Percentiles rank a stretch among this genome's conserved stretches.
phyloP scores from a whole-genome alignment of 768 basidiomycete genomes.

The Pleurotus citrinopileatus region DNA sequence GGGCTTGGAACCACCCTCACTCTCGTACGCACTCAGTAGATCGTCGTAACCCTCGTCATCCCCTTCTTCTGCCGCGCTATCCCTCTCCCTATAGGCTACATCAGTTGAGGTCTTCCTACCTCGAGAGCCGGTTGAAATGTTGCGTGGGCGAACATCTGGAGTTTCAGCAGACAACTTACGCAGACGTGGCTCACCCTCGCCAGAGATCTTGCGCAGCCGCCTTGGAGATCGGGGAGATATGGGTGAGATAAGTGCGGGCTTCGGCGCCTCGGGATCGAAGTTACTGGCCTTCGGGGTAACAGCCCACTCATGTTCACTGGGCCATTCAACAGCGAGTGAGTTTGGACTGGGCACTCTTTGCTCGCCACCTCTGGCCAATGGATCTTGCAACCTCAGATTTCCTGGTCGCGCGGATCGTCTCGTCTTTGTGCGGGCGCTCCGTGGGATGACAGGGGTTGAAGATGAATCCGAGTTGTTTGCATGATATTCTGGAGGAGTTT shows the following conservation, averaged over 20 bases:
- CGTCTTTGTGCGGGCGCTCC: slow-evolving; percentile 50
- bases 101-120: slow-evolving; percentile 46
- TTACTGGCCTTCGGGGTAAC: slow-evolving; percentile 56
- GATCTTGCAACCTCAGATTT: slow-evolving; percentile 44
- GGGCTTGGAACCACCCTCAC: slow-evolving; percentile 48
- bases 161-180: slow-evolving; percentile 32
- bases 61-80: slow-evolving; percentile 73
- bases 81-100: slow-evolving; percentile 36
- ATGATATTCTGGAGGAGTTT: slow-evolving; percentile 25
- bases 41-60: slow-evolving; percentile 80
- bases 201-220: slow-evolving; percentile 39
- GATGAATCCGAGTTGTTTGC: slow-evolving; percentile 52
- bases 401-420: slow-evolving; percentile 44
- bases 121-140: slow-evolving; percentile 37
- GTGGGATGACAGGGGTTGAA: slow-evolving; percentile 28
- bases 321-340: slow-evolving; percentile 51
- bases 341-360: slow-evolving; percentile 42
- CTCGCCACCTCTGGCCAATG: slow-evolving; percentile 22
- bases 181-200: slow-evolving; percentile 25
- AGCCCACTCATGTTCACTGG: slow-evolving; percentile 45
- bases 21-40: slow-evolving; percentile 77
- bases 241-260: slow-evolving; percentile 26
- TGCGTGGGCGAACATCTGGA: slow-evolving; percentile 38
- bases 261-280: slow-evolving; percentile 38
- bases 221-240: slow-evolving; percentile 26